A percentile compares a stretch with the other conserved stretches of the same genome.
These are phyloP conservation scores for Sphagnurus paluster DNA, from an alignment of 1,284 basidiomycete genomes.

Conservation along the genomic window DNA sequence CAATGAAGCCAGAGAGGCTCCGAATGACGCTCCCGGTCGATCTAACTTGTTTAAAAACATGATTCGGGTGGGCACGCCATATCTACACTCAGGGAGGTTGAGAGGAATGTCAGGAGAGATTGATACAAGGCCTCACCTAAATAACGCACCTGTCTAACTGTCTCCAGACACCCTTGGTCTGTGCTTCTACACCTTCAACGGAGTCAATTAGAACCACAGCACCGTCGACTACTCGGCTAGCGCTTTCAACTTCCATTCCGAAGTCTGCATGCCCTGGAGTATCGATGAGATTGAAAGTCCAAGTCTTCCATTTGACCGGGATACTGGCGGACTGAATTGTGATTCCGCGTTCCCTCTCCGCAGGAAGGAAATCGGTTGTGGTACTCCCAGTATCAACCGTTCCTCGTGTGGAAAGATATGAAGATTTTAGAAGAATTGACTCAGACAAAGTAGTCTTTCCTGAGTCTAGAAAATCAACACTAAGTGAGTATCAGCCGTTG, in stretches of 20 bases:
- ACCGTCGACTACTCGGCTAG: conserved; percentile 87
- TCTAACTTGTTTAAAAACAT: conserved; percentile 91
- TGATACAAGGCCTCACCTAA: conserved; percentile 23
- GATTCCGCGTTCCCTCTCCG: conserved; percentile 87
- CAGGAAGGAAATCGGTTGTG: conserved; percentile 88
- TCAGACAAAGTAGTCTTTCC: conserved; percentile 92
- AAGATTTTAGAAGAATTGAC: conserved; percentile 78
- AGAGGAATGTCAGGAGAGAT: conserved; percentile 1
- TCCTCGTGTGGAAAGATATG: conserved; percentile 72
- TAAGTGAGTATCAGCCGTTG: conserved; percentile 3
- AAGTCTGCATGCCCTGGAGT: conserved; percentile 94
- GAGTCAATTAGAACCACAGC: conserved; percentile 87
- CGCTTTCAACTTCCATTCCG: conserved; percentile 93
- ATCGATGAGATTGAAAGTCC: conserved; percentile 86
- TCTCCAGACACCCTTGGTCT: conserved; percentile 87
- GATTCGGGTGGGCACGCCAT: conserved; percentile 74
- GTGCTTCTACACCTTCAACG: conserved; percentile 89
- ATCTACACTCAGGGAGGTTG: conserved; percentile 44
- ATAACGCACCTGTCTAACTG: conserved; percentile 75
- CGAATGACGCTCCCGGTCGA: conserved; percentile 79
- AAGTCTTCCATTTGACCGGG: conserved; percentile 84
- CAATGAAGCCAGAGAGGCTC: conserved; percentile 68
- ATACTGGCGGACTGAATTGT: conserved; percentile 93
- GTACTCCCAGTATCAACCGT: conserved; percentile 90
- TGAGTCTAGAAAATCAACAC: conserved; percentile 56